A percentile compares a stretch with the other conserved stretches of the same genome.
These are phyloP conservation scores for Akebia trifoliata DNA, from an alignment of 164 flowering plant species.

Conservation along the genomic window DNA sequence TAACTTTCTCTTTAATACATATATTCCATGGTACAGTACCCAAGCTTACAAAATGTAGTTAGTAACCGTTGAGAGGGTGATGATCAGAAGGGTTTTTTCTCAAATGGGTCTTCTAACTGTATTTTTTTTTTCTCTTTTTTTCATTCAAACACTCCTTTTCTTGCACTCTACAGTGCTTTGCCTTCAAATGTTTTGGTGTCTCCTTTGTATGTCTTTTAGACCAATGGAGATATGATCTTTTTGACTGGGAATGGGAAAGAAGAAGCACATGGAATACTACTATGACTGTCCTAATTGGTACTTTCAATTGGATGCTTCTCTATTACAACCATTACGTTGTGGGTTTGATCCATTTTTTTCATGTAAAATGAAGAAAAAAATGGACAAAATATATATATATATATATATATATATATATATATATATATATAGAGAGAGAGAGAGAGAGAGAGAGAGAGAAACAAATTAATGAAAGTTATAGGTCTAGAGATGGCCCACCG, in stretches of 20 bases:
- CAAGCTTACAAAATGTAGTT: conserved; percentile 8
- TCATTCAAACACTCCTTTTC: conserved; percentile 71
- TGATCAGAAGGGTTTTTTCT: conserved; percentile 8
- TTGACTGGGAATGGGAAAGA: conserved; percentile 53
- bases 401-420: too few relatives aligned
- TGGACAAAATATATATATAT: too few relatives aligned
- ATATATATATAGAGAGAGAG: too few relatives aligned
- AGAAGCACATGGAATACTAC: conserved; percentile 11
- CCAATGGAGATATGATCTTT: conserved; percentile 55
- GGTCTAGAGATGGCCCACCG: too few relatives aligned
- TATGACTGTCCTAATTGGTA: too few relatives aligned
- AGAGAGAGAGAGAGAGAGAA: too few relatives aligned
- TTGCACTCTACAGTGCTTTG: conserved; percentile 41
- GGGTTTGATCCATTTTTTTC: too few relatives aligned
- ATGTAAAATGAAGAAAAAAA: too few relatives aligned
- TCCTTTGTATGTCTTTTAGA: conserved; percentile 63
- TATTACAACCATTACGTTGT: too few relatives aligned
- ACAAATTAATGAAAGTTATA: too few relatives aligned
- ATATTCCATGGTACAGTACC: too few relatives aligned
- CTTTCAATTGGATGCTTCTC: too few relatives aligned
- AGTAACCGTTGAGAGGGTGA: conserved; percentile 18
- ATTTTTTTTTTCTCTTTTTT: conserved; percentile 19
- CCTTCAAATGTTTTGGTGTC: conserved; percentile 53
- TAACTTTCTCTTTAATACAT: conserved; percentile 29
- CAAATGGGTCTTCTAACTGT: conserved; percentile 11